Conservation (phyloP, 768 basidiomycete species). For the Boletales sp. region DNA sequence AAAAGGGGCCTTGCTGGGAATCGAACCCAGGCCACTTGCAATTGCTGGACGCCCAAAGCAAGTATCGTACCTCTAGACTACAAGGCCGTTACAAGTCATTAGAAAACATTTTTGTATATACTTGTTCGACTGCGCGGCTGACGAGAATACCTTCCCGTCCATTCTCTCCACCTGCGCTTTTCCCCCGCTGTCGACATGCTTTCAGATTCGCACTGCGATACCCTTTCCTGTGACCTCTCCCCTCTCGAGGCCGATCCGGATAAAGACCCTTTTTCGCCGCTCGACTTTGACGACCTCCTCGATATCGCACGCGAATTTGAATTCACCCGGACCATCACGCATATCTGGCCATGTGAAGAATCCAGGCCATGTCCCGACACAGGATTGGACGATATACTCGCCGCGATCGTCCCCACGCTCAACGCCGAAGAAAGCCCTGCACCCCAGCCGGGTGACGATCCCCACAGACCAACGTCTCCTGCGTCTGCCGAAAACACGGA, state of each 20-base stretch:
- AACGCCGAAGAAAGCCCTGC: constrained; percentile 5
- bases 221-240: constrained; percentile 5
- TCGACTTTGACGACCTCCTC: constrained; percentile 26
- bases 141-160: background rate
- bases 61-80: constrained; percentile 39
- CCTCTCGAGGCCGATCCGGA: background rate
- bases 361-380: constrained; percentile 3
- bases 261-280: constrained; percentile 5
- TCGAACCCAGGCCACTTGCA: constrained; percentile 41
- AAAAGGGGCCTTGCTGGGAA: constrained; percentile 36
- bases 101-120: too few relatives aligned
- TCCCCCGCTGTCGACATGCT: constrained; percentile 21
- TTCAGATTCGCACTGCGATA: constrained; percentile 10
- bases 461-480: background rate
- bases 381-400: constrained; percentile 17
- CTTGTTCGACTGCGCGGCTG: constrained; percentile 9
- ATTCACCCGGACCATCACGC: constrained; percentile 20
- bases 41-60: constrained; percentile 31
- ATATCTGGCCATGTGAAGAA: constrained; percentile 19
- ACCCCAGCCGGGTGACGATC: background rate
- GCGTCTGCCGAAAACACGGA: background rate
- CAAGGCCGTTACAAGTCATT: constrained; percentile 17
- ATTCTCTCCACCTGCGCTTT: background rate
- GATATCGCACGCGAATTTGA: constrained; percentile 29
- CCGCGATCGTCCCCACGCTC: constrained; percentile 4